These are phyloP conservation scores for Pterothamnion heteromorphum DNA, from an alignment of 31 red algal genomes.

Conservation along the genomic window DNA sequence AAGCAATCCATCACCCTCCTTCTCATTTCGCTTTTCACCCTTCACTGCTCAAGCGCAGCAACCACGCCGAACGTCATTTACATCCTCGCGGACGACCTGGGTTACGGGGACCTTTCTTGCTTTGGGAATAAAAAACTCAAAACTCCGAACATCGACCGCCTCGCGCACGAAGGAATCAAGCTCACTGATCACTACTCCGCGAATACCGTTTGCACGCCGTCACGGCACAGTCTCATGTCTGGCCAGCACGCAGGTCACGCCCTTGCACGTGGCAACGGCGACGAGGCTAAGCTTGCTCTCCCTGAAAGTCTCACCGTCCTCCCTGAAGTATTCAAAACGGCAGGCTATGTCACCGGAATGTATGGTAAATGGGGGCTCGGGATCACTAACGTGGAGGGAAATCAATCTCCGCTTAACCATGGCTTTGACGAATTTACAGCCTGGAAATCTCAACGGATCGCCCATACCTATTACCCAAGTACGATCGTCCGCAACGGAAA, in stretches of 20 bases:
- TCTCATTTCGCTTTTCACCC: no score
- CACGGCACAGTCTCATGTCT: neutral
- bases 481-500: neutral
- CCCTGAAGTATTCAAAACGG: neutral
- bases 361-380: slow-evolving; percentile 10
- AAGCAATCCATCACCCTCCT: no score
- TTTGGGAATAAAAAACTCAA: neutral
- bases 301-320: neutral
- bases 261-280: neutral
- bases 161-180: neutral
- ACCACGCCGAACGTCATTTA: neutral
- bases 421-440: neutral
- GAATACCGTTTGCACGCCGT: neutral
- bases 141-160: neutral
- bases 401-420: neutral
- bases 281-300: neutral
- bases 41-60: neutral
- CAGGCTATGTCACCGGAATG: neutral
- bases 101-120: neutral
- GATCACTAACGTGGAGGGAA: neutral
- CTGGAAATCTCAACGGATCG: neutral
- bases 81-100: neutral
- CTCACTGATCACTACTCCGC: neutral
- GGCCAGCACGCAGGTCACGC: neutral
- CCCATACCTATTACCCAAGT: neutral